Percentiles rank a stretch among this genome's conserved stretches.
These are phyloP conservation scores for Vanilla planifolia DNA, from an alignment of 106 monocot genomes.

Conservation along the genomic window DNA sequence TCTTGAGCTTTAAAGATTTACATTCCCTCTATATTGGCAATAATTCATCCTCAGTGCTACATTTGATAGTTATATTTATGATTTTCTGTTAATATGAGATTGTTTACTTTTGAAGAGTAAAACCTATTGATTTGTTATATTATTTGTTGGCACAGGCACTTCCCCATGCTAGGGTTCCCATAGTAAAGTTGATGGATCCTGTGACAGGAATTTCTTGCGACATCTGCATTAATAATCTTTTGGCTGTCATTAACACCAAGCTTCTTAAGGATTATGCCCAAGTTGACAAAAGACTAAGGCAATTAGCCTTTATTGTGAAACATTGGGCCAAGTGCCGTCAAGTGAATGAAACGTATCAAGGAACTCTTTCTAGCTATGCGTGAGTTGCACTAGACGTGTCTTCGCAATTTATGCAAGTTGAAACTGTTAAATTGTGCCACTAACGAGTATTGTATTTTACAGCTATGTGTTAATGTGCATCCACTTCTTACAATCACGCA, in stretches of 20 bases:
- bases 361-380: constrained; percentile 99
- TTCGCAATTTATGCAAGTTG: neutral
- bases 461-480: constrained; percentile 99
- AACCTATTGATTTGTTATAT: neutral
- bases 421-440: constrained; percentile 2
- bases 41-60: too few species aligned
- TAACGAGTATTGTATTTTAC: constrained; percentile 10
- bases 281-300: constrained; percentile 81
- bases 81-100: too few species aligned
- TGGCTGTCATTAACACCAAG: constrained; percentile 97
- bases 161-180: constrained; percentile 94
- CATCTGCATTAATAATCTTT: constrained; percentile 94
- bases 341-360: constrained; percentile 96
- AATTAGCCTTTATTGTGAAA: constrained; percentile 90
- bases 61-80: too few species aligned
- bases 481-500: constrained; percentile 80
- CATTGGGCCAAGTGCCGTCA: constrained; percentile 92
- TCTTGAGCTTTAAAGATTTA: too few species aligned
- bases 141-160: constrained; percentile 46
- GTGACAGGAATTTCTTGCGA: constrained; percentile 87
- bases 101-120: neutral
- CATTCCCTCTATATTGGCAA: too few species aligned
- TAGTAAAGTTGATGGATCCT: constrained; percentile 98
- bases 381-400: constrained; percentile 28
- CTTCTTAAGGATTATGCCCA: constrained; percentile 85